Evolutionary conservation across 78 protist species (phyloP), one percentile per base, ranked within the genome.

Genomic region (Dictyostelium firmibasis): DNA sequence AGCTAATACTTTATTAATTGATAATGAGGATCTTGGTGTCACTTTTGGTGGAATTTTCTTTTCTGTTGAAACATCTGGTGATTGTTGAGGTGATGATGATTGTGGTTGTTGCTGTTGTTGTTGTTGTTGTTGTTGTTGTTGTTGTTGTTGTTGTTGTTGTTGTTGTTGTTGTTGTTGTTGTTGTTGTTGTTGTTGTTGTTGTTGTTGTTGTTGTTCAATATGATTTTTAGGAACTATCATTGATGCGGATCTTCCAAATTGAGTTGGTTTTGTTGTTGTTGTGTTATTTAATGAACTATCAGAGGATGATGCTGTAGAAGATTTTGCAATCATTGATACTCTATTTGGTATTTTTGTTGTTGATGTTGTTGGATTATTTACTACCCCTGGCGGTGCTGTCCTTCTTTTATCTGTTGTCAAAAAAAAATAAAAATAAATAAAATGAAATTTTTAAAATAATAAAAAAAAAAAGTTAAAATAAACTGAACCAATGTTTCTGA

Each of bases 341-440:
- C 83, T 77, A 41, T 38, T 38, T 84, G 67, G 64, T 69, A 81
- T 10, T 70, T 43, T 43, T 16, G 50, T 47, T 25, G 70, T 23
- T 74, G 41, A 14, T 69, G 64, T 13, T 31, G 74, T 6, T 64
- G 81, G 11, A 3, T 47, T 75, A 47, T 85, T 50, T 53, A 85
- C 57, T 4, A 33, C 44, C 36, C 81, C 41, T 20, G 92, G 92
- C 36, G 92, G 92, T 72, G 92, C 92, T 57, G 92, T 85, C 25
- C 75, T 85, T 35, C 92, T 85, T 75, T 85, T 85, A 47, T 79
- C 85, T 44, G 0, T 35, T 33, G 4, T 14, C 43, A n/a, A 78
- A 78, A 35, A n/a, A n/a, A 77, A 23, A 60, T 5, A 60, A 11
- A n/a, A n/a, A 64, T 9, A 64, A 64, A 64, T 7, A 64, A 25